Conservation (phyloP, 1,139 yeast species). For the Geotrichum cucujoidarum region DNA sequence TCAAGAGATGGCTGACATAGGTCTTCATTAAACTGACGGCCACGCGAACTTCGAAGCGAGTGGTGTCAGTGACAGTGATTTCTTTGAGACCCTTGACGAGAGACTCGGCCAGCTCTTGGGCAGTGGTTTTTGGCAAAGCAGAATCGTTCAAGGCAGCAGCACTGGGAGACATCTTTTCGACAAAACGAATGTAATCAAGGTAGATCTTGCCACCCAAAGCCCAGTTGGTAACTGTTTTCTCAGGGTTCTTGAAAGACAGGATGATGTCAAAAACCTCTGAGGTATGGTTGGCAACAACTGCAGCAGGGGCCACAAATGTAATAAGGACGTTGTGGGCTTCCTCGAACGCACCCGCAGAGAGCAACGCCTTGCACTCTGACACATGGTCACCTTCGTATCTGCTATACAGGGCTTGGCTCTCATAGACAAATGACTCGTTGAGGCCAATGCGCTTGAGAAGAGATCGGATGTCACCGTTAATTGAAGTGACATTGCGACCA, state of each 20-base stretch:
- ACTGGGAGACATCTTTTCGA: constrained; percentile 7
- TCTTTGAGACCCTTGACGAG: constrained; percentile 2
- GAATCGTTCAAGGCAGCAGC: constrained; percentile 2
- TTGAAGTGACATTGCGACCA: constrained; percentile 43
- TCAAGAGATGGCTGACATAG: background rate
- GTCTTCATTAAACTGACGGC: background rate
- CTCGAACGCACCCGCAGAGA: constrained; percentile 56
- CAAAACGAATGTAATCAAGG: constrained; percentile 30
- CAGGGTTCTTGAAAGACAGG: constrained; percentile 40
- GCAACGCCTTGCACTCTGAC: constrained; percentile 56
- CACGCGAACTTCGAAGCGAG: background rate
- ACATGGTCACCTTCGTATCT: constrained; percentile 48
- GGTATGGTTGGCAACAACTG: constrained; percentile 45
- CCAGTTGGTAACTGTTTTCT: constrained; percentile 49
- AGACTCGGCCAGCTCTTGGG: background rate
- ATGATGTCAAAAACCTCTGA: constrained; percentile 43
- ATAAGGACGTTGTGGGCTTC: constrained; percentile 62
- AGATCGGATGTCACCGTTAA: constrained; percentile 32
- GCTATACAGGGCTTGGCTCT: constrained; percentile 36
- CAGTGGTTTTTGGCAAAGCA: background rate
- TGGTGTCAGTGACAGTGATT: background rate
- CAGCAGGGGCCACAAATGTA: constrained; percentile 61
- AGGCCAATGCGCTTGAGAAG: constrained; percentile 42
- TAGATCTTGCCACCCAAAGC: constrained; percentile 42
- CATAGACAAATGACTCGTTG: constrained; percentile 26